Evolutionary conservation across 805 yeast species (phyloP), one percentile per base, ranked within the genome.

Genomic region (Saturnispora ahearnii): DNA sequence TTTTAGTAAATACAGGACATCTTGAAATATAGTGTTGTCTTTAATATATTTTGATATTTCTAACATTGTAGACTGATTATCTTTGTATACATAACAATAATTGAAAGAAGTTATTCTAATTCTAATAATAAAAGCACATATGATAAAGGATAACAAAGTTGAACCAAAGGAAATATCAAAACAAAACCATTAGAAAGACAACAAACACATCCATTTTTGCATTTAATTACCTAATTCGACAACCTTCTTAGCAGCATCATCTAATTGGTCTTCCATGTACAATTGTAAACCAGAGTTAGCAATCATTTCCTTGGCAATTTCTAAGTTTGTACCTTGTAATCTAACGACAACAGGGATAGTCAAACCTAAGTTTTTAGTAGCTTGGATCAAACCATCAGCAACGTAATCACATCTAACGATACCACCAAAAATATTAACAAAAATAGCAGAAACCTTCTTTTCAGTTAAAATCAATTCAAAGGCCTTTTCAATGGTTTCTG

Each of bases 401-500:
- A 93, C 97, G 74, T 82, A 88, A 74, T 93, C 99, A 74, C 99
- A 93, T 79, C 99, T 88, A 62, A 93, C 99, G 62, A 93, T 93
- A 77, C 99, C 99, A 70, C 99, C 99, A 64, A 93, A 93, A 64
- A 93, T 93, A 81, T 93, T 93, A 66, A 93, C 98, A 62, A 93
- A 91, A 69, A 93, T 93, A 66, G 96, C 96, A 63, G 86, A 81
- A 59, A 93, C 97, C 63, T 82, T 80, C 64, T 80, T 72, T 74
- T 93, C 97, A 53, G 93, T 78, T 66, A 95, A 75, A 64, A 93
- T 91, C 70, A 93, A 80, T 72, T 82, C 84, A 76, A 93, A 91
- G 51, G 98, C 99, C 73, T 85, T 85, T 76, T 90, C 95, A 66
- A 93, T 93, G 64, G 99, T 91, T 73, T 87, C 86, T 59, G 98